Base-by-base conservation (phyloP, 768 basidiomycete genomes). In the Termitomyces sp. region DNA sequence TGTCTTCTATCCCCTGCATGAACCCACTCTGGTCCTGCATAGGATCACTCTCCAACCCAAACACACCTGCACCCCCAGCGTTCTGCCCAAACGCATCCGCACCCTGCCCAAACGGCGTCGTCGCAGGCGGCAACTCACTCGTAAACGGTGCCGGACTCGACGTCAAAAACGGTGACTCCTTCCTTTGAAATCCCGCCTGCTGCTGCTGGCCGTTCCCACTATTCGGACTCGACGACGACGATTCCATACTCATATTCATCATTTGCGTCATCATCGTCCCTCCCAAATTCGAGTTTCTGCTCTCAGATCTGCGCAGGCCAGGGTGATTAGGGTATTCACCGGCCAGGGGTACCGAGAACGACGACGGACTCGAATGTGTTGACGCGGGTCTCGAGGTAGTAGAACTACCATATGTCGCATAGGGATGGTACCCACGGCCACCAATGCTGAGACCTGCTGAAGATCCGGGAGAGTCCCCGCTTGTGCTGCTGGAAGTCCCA, bases 361-460 rank as follows among this genome's bases (percentile, higher is more conserved):
- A 70, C 59, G 73, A 73, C 17, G 78, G 78, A 56, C 80, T 79
- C 44, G 75, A 78, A 51, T 77, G 75, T 3, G 77, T 71, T 51
- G 76, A 78, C 21, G 72, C 70, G 5, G 71, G 62, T 21, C 77
- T 62, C 17, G 75, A 73, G 26, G 70, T 69, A 4, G 70, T 69
- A 4, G 68, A 64, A 40, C 68, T 67, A 50, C 68, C 67, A 51
- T 76, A 77, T 52, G 66, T 62, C 11, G 77, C 79, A 51, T 85
- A 85, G 21, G 86, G 77, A 65, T 86, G 81, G 61, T 84, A 82
- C 47, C 80, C 78, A 51, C 83, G 74, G 10, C 54, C 56, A 57
- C 69, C 62, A 63, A 71, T 64, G 53, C 71, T 73, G 15, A 68
- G 56, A 52, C 64, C 60, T 17, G 66, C 65, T 28, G 68, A 67